Evolutionary conservation across 768 basidiomycete genomes (phyloP), one percentile per base, ranked within the genome.

Genomic region (Paxillus involutus): DNA sequence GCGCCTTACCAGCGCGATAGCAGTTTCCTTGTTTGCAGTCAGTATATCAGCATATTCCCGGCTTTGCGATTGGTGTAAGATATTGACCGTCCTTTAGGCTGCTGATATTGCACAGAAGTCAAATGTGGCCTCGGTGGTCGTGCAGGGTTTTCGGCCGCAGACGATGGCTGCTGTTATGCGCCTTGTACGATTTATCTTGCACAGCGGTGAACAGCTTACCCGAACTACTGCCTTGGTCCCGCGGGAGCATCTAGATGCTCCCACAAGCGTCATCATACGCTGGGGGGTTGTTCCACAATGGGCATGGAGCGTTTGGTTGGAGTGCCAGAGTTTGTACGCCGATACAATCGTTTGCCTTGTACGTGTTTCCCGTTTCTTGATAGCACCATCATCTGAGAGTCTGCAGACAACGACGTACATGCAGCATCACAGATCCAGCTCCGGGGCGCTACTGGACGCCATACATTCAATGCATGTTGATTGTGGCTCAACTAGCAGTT

Each of bases 231-330:
- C 48, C 39, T 35, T 56, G 29, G 44, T 37, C 54, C 68, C 61
- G 26, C 59, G 45, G 14, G 42, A 56, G 26, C 50, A 59, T 17
- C 64, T 78, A 6, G 79, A 83, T 63, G 52, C 61, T 43, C 67
- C 85, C 11, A 77, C 80, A 53, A 66, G 44, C 6, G 73, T 86
- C 19, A 63, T 90, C n/a, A 50, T 87, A n/a, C 70, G 70, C 55
- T 89, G 84, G 82, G 80, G 82, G 30, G 58, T 74, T 11, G 69
- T 78, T 11, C 65, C 86, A 3, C 76, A 79, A 1, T 89, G 88
- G 88, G 75, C 74, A 50, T 91, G 89, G 88, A 68, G 63, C 11
- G 66, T 77, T 7, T 90, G 86, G 85, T 65, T 70, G 44, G 86
- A 88, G 59, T 71, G 73, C 53, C 76, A 81, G 19, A 64, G 72